A percentile compares a stretch with the other conserved stretches of the same genome.
Evolutionary conservation across 352 stramenopile species (phyloP).

Genomic region (Phytopythium ostracodes): DNA sequence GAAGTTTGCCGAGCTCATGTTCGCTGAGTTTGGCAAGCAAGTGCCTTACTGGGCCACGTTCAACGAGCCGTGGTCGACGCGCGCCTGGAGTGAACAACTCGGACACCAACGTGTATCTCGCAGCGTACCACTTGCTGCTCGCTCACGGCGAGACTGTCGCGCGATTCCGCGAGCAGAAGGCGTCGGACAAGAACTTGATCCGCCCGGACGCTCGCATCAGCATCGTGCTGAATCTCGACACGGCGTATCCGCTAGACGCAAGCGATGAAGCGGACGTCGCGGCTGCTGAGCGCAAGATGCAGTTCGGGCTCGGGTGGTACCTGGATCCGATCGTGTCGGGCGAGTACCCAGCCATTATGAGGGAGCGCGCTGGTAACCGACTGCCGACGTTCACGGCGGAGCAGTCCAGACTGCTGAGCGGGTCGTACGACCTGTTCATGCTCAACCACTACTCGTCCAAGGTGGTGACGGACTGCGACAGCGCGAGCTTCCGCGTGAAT

Average conservation of each 20-base stretch:
- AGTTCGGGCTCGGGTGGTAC: constrained; percentile 92
- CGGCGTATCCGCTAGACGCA: constrained; percentile 72
- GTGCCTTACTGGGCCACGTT: constrained; percentile 94
- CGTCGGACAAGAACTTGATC: constrained; percentile 9
- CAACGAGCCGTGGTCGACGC: constrained; percentile 88
- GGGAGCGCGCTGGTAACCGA: constrained; percentile 59
- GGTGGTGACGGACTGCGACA: constrained; percentile 49
- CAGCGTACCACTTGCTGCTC: constrained; percentile 88
- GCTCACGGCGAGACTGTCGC: constrained; percentile 88
- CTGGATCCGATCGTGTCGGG: constrained; percentile 88
- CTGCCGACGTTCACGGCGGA: constrained; percentile 87
- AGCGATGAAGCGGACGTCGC: constrained; percentile 33
- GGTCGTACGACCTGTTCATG: constrained; percentile 93
- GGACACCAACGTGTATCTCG: constrained; percentile 37
- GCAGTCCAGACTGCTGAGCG: constrained; percentile 63
- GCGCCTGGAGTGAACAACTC: constrained; percentile 36
- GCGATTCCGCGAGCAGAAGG: constrained; percentile 65
- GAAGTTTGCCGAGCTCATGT: constrained; percentile 85
- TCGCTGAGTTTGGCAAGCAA: constrained; percentile 87
- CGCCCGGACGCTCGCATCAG: constrained; percentile 77
- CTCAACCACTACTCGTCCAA: constrained; percentile 93
- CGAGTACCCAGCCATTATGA: constrained; percentile 92
- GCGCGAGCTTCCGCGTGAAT: constrained; percentile 13
- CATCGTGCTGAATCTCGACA: constrained; percentile 89
- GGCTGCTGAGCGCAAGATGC: constrained; percentile 79